These are phyloP conservation scores for Harrya chromipes DNA, from an alignment of 768 basidiomycete species.

Conservation along the genomic window DNA sequence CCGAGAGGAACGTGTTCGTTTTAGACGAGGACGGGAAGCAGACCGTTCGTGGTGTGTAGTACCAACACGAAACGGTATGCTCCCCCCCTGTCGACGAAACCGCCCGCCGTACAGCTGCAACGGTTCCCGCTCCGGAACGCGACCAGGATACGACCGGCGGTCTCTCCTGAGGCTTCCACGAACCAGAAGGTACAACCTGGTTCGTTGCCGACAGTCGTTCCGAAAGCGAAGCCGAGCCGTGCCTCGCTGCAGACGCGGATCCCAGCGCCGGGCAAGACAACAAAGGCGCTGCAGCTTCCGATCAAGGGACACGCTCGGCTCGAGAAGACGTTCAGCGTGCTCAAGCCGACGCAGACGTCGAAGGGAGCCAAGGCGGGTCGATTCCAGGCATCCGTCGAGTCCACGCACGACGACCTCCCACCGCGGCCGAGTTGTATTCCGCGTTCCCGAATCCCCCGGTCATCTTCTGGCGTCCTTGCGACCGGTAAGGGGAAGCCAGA, in stretches of 20 bases:
- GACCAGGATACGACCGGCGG: neutral
- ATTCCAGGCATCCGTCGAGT: neutral
- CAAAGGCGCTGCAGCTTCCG: neutral
- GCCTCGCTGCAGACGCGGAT: neutral
- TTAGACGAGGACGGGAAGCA: neutral
- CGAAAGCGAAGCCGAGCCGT: neutral
- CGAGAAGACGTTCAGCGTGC: neutral
- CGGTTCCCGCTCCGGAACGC: neutral
- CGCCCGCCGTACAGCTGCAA: neutral
- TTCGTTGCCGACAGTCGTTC: neutral
- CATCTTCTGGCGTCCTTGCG: neutral
- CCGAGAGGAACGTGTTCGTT: neutral
- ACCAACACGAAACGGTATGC: neutral
- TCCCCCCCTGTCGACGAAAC: neutral
- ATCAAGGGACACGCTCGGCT: neutral
- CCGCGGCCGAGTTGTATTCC: neutral
- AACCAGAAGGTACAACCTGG: neutral
- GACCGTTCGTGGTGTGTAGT: constrained; percentile 12
- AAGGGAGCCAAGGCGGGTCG: neutral
- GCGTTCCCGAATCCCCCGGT: neutral
- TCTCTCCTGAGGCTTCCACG: neutral
- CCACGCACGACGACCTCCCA: too few relatives aligned
- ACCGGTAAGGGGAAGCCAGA: neutral
- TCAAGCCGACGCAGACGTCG: neutral
- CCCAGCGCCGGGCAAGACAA: neutral